These are phyloP conservation scores for Lactarius tabidus DNA, from an alignment of 768 basidiomycete species.

Conservation along the genomic window DNA sequence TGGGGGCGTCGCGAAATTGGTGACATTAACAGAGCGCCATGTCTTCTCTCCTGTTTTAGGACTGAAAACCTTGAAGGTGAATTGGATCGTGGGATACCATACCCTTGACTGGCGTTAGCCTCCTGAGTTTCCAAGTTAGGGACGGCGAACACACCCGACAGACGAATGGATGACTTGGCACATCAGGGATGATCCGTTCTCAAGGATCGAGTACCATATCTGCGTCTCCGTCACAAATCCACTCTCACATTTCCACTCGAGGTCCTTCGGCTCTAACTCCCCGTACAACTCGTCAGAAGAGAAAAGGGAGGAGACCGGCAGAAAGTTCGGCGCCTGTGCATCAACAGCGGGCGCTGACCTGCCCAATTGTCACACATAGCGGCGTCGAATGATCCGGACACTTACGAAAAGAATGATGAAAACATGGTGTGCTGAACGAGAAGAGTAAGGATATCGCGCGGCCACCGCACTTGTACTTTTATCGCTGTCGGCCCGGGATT, in stretches of 20 bases:
- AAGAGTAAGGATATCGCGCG: neutral
- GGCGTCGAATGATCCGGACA: constrained; percentile 25
- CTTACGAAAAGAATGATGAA: constrained; percentile 75
- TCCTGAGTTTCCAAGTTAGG: constrained; percentile 14
- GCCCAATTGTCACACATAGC: constrained; percentile 23
- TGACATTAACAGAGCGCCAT: constrained; percentile 88
- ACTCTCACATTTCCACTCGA: constrained; percentile 74
- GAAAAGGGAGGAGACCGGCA: constrained; percentile 67
- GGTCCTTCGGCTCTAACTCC: constrained; percentile 69
- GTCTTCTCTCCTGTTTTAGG: constrained; percentile 64
- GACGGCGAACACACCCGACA: constrained; percentile 62
- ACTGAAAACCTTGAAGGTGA: constrained; percentile 85
- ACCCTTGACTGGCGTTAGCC: constrained; percentile 45
- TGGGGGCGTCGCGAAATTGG: constrained; percentile 74
- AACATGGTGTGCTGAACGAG: constrained; percentile 55
- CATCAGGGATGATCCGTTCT: constrained; percentile 76
- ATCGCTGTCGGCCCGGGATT: constrained; percentile 9
- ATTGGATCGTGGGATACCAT: constrained; percentile 93
- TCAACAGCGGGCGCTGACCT: constrained; percentile 57
- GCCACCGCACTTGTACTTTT: neutral
- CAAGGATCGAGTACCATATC: constrained; percentile 74
- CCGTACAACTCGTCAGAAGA: constrained; percentile 61
- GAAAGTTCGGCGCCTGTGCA: constrained; percentile 72
- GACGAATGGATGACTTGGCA: constrained; percentile 86
- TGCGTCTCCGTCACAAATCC: constrained; percentile 94